A percentile compares a stretch with the other conserved stretches of the same genome.
Evolutionary conservation across 169 alveolate genomes (phyloP).

Genomic region (Plasmodium chabaudi): DNA sequence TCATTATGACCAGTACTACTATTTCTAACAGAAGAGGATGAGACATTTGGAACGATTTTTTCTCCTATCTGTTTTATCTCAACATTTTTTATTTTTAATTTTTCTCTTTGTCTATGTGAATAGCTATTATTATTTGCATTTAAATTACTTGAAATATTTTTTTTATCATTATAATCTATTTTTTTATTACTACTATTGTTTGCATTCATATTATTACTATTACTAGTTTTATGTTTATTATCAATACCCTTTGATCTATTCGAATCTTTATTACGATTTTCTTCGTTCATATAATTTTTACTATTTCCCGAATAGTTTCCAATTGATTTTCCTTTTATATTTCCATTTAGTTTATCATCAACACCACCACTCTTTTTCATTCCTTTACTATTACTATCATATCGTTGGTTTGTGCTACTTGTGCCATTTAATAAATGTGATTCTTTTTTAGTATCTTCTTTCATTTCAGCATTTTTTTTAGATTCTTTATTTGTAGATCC

Average conservation of each 20-base stretch:
- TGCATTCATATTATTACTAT: neutral
- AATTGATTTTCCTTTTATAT: no score
- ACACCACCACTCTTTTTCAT: no score
- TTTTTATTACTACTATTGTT: constrained; percentile 1
- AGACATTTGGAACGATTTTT: constrained; percentile 6
- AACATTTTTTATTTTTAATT: constrained; percentile 71
- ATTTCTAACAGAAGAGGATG: neutral
- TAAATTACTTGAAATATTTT: neutral
- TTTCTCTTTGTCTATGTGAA: constrained; percentile 70
- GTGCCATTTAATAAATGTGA: no score
- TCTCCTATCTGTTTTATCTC: constrained; percentile 64
- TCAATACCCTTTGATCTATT: no score
- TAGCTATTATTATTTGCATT: neutral
- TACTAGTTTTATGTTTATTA: neutral
- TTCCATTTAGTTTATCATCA: no score
- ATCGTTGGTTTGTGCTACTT: no score
- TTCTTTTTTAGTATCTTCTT: neutral
- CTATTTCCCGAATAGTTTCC: no score
- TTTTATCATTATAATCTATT: neutral
- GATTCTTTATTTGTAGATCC: neutral
- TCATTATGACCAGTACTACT: constrained; percentile 11
- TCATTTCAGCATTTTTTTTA: neutral
- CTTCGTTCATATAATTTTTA: no score
- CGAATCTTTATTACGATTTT: no score
- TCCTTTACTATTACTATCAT: no score